These are phyloP conservation scores for Scheffersomyces stambukii DNA, from an alignment of 1,139 yeast species.

Conservation along the genomic window DNA sequence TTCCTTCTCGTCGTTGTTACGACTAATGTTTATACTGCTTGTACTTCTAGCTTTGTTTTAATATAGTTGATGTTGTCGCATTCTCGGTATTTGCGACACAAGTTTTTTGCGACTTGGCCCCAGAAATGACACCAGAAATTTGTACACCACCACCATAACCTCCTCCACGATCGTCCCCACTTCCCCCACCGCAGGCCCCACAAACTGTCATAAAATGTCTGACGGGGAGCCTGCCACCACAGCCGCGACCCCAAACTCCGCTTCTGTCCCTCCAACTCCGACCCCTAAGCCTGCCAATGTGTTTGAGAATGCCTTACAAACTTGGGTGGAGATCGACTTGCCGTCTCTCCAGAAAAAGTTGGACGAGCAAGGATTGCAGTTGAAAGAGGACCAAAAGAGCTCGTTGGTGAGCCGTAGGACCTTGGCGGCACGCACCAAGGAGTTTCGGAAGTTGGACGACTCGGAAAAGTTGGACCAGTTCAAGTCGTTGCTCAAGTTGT, in stretches of 20 bases:
- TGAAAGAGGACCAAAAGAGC: conserved; percentile 64
- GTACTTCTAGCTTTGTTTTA: no score
- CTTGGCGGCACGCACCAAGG: conserved; percentile 77
- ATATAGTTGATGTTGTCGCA: no score
- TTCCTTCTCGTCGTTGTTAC: no score
- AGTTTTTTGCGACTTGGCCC: no score
- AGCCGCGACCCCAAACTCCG: not conserved
- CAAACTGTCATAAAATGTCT: not conserved
- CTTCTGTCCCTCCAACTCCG: conserved; percentile 1
- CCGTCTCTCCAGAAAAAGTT: conserved; percentile 64
- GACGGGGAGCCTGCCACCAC: not conserved
- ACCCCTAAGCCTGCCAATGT: conserved; percentile 15
- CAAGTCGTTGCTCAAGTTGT: conserved; percentile 67
- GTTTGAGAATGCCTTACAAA: conserved; percentile 52
- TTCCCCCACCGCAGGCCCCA: conserved; percentile 1
- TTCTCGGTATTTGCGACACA: no score
- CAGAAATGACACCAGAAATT: no score
- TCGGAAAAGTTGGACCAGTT: conserved; percentile 62
- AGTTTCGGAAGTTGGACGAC: conserved; percentile 68
- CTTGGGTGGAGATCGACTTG: conserved; percentile 75
- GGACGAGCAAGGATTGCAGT: conserved; percentile 70
- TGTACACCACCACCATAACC: no score
- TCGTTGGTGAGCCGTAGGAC: conserved; percentile 69
- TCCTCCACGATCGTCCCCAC: not conserved
- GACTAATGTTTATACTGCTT: no score